Base-by-base conservation (phyloP, 768 basidiomycete genomes). In the Leccinum fibrillosum region DNA sequence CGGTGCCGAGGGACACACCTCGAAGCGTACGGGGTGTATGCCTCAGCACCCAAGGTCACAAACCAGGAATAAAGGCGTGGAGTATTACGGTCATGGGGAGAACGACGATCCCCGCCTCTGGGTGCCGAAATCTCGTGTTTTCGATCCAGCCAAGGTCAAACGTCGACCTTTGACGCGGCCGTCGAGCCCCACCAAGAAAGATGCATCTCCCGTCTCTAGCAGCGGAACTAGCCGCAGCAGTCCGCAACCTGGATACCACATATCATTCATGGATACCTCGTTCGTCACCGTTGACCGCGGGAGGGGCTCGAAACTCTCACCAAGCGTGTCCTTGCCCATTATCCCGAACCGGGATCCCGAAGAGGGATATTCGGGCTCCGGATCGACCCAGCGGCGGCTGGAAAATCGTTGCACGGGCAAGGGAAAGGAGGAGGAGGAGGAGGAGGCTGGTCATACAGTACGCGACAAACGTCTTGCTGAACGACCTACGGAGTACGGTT, bases 101-200 rank as follows among this genome's bases (percentile, higher is more conserved):
- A 47, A 47, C 4, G 51, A 61, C 37, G 72, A 72, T 53, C 37
- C 72, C 50, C 70, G 70, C 9, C 13, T 72, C 17, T 73, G 72
- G 70, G 53, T 60, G 42, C 70, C 72, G 6, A 53, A 54, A 48
- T 30, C 62, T 21, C 72, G 63, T 9, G 13, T 54, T 30, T 73
- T 70, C 45, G 59, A 73, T 52, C 66, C 70, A 13, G 60, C 56
- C 57, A 70, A 64, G 49, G 53, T 73, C 47, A 72, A 72, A 49
- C 45, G 57, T 42, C 51, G 62, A 53, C 62, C 68, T 42, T 30
- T 35, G 51, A 66, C 66, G 28, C 63, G 68, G 37, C 55, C 69
- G 12, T 51, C 69, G n/a, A 70, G 67, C 47, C 67, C 67, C 17
- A 39, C 12, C 3, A 71, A 70, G 48, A 28, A 11, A 12, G 8